Base-by-base conservation (phyloP, 192 early-diverging fungal genomes). In the Coemansia sp. region DNA sequence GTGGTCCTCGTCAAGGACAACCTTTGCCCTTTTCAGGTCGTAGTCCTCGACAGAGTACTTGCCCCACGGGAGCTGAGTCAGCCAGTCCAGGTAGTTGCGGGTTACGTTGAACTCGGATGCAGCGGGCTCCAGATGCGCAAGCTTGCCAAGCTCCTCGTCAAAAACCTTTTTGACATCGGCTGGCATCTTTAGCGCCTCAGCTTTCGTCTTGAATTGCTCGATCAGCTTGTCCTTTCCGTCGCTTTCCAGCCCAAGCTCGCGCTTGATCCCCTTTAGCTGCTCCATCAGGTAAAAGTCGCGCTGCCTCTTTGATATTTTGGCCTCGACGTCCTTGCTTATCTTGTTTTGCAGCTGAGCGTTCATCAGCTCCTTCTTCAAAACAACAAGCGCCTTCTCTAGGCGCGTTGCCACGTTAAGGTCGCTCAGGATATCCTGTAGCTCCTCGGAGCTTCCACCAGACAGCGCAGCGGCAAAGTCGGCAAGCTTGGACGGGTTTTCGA, bases 261-360 rank as follows among this genome's bases (percentile, higher is more conserved):
- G 96, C 79, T 99, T 99, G 76, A 99, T 99, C 1, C 95, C 95
- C 81, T 97, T 98, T 65, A 99, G 86, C 78, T 99, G 97, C 83
- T 99, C 97, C 95, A 97, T 97, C 75, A 99, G 76, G 63, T 95
- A 99, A 83, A 95, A 99, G 78, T 99, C 97, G 67, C 97, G 93
- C 84, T 99, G 94, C 25, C 95, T 87, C 65, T 95, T 89, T 4
- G 92, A 93, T 66, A 99, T 99, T 83, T 98, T 98, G 63, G 91
- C 90, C 75, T 99, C 97, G 17, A 99, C 97, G 68, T 97, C 93
- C 66, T 95, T 94, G 68, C 92, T 89, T 63, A 99, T 99, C 77
- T 99, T 95, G 74, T 93, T 93, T 72, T 98, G 95, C 66, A 99
- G 76, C 74, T 99, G 94, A 8, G 94, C 95, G 69, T 99, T 99